A percentile compares a stretch with the other conserved stretches of the same genome.
phyloP scores from a whole-genome alignment of 2,329 filamentous ascomycete species.

The Xylaria polymorpha region DNA sequence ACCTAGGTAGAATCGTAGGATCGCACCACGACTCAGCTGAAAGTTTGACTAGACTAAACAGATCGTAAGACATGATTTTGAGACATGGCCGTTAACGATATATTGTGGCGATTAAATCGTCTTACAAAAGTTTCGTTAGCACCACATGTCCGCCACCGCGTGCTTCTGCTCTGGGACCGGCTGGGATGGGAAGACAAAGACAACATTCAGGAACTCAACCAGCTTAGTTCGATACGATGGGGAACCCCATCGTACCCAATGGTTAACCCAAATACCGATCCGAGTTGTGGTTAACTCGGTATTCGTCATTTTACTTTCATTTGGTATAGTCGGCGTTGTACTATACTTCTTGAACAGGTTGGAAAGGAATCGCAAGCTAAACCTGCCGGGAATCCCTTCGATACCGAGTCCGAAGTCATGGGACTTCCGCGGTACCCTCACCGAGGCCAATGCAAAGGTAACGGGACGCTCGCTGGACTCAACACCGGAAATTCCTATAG shows the following conservation, averaged over 20 bases:
- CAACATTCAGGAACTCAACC: neutral
- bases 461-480: neutral
- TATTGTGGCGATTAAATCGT: neutral
- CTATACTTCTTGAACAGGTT: neutral
- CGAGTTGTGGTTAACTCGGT: neutral
- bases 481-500: neutral
- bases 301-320: neutral
- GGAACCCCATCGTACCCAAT: neutral
- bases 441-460: neutral
- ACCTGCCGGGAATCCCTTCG: neutral
- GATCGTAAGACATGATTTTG: neutral
- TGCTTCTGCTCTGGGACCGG: neutral
- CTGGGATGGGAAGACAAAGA: neutral
- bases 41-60: neutral
- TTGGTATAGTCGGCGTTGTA: neutral
- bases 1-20: neutral
- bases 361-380: neutral
- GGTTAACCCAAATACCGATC: neutral
- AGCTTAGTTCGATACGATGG: neutral
- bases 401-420: neutral
- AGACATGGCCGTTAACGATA: neutral
- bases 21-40: neutral
- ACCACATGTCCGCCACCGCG: neutral
- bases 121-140: neutral
- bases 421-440: neutral